Conservation (phyloP, 108 stramenopile species). For the Ochromonas danica region DNA sequence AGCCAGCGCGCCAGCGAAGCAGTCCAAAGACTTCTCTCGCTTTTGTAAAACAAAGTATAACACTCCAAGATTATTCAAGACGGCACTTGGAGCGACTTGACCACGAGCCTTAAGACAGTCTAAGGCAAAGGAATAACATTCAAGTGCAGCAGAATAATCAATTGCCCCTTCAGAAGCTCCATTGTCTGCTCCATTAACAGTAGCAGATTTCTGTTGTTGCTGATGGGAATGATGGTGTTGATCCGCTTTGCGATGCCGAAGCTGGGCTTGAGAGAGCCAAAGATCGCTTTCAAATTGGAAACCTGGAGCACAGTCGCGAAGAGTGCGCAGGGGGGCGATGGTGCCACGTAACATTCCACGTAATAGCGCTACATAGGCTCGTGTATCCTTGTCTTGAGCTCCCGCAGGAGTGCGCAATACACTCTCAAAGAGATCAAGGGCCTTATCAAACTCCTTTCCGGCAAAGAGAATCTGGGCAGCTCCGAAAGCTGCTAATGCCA, state of each 20-base stretch:
- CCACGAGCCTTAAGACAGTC: neutral
- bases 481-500: constrained; percentile 20
- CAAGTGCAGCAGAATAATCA: neutral
- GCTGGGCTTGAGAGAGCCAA: neutral
- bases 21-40: neutral
- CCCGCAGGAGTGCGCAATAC: constrained; percentile 16
- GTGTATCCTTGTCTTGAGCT: constrained; percentile 28
- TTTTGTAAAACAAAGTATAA: neutral
- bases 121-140: neutral
- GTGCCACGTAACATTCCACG: neutral
- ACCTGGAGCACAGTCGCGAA: neutral
- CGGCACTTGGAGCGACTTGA: neutral
- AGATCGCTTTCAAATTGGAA: constrained; percentile 30
- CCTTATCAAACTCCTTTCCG: neutral
- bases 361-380: constrained; percentile 15
- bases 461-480: neutral
- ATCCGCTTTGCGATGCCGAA: neutral
- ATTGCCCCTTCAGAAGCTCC: neutral
- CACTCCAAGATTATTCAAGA: neutral
- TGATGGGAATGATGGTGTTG: no score
- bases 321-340: neutral
- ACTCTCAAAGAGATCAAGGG: constrained; percentile 18
- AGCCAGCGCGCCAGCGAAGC: neutral
- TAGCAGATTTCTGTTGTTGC: no score
- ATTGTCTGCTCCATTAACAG: no score